Percentiles rank a stretch among this genome's conserved stretches.
Conservation (phyloP, 306 rosid species). For the Vicia faba region DNA sequence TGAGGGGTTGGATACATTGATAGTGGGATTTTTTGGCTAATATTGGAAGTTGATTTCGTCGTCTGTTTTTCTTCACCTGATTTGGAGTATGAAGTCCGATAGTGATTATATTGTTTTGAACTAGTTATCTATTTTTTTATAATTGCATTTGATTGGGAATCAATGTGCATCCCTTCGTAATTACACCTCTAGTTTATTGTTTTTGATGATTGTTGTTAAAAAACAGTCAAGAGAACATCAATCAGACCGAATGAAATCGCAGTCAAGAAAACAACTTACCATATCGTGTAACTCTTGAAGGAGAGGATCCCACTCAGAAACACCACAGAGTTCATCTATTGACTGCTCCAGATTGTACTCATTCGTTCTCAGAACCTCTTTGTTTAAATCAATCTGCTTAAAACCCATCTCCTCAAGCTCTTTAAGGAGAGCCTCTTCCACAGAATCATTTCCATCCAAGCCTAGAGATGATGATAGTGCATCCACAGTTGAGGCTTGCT, state of each 20-base stretch:
- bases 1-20: neutral
- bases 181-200: no score
- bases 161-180: no score
- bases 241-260: neutral
- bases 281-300: slow-evolving; percentile 80
- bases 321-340: slow-evolving; percentile 79
- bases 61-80: no score
- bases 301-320: slow-evolving; percentile 80
- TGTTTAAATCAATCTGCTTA: slow-evolving; percentile 71
- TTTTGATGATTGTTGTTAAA: no score
- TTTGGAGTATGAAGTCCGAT: no score
- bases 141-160: no score
- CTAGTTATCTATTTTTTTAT: no score
- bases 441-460: slow-evolving; percentile 27
- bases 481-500: slow-evolving; percentile 31
- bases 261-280: slow-evolving; percentile 48
- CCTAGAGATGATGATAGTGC: slow-evolving; percentile 41
- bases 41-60: neutral
- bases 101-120: no score
- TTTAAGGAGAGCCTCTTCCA: slow-evolving; percentile 72
- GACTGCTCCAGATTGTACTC: slow-evolving; percentile 72
- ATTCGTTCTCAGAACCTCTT: slow-evolving; percentile 70
- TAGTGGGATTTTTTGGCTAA: neutral
- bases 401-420: slow-evolving; percentile 90
- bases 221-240: neutral